Percentiles rank a stretch among this genome's conserved stretches.
These are phyloP conservation scores for Thraustotheca clavata DNA, from an alignment of 352 stramenopile species.

Conservation along the genomic window DNA sequence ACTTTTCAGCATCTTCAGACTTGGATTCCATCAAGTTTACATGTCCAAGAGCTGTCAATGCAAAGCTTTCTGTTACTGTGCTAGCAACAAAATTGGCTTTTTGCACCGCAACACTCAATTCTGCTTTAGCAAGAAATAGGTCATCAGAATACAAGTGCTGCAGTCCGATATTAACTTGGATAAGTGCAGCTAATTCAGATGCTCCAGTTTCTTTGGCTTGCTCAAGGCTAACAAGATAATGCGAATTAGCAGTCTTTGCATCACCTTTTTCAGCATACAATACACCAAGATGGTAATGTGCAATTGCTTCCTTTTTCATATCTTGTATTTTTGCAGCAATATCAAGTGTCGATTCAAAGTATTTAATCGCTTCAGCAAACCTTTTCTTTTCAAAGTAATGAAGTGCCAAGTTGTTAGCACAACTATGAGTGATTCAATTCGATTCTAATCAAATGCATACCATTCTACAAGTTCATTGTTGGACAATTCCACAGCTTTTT, in stretches of 20 bases:
- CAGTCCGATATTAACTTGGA: conserved; percentile 1
- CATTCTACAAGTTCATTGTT: neutral
- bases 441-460: neutral
- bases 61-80: neutral
- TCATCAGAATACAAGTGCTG: conserved; percentile 1
- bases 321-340: neutral
- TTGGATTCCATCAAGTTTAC: conserved; percentile 15
- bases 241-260: neutral
- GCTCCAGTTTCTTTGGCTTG: neutral
- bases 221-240: neutral
- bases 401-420: conserved; percentile 5
- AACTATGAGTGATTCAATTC: neutral
- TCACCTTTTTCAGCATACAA: neutral
- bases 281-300: conserved; percentile 11
- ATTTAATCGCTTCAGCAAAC: neutral
- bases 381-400: neutral
- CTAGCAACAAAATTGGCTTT: conserved; percentile 1
- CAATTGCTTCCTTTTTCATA: neutral
- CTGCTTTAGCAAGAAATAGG: neutral
- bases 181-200: neutral
- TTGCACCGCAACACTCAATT: conserved; percentile 5
- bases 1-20: neutral
- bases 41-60: neutral
- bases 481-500: neutral
- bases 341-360: neutral